Conservation (phyloP, 2,329 filamentous ascomycete genomes). For the Taxawa tesnikishii region DNA sequence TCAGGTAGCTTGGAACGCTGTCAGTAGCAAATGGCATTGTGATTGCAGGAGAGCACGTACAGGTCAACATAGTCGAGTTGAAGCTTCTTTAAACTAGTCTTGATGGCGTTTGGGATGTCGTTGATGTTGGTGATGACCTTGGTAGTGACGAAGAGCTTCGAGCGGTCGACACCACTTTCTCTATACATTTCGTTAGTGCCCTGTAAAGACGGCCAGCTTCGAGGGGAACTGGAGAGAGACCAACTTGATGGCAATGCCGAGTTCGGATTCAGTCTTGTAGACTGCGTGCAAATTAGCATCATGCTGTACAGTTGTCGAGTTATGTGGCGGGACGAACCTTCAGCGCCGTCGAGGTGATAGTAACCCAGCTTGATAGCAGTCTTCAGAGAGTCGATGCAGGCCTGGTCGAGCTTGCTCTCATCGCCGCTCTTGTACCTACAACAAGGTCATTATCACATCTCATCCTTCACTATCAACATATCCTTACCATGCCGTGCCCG, state of each 20-base stretch:
- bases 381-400: slow-evolving; percentile 43
- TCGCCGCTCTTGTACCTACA: slow-evolving; percentile 42
- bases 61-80: slow-evolving; percentile 50
- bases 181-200: slow-evolving; percentile 1
- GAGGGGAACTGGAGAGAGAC: not conserved
- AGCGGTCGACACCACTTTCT: slow-evolving; percentile 26
- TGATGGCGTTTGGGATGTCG: slow-evolving; percentile 44
- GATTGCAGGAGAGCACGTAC: slow-evolving; percentile 27
- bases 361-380: slow-evolving; percentile 58
- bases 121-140: slow-evolving; percentile 43
- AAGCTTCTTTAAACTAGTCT: slow-evolving; percentile 46
- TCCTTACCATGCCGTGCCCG: slow-evolving; percentile 60
- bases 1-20: slow-evolving; percentile 39
- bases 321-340: slow-evolving; percentile 35
- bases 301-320: not conserved
- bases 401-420: slow-evolving; percentile 42
- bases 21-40: too few species aligned
- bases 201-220: not conserved
- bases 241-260: slow-evolving; percentile 31
- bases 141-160: slow-evolving; percentile 40
- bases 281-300: slow-evolving; percentile 15
- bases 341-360: slow-evolving; percentile 62
- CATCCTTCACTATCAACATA: too few species aligned
- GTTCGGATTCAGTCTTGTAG: slow-evolving; percentile 39
- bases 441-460: too few species aligned